Base-by-base conservation (phyloP, 2,329 filamentous ascomycete genomes). In the Hymenoscyphus infarciens region DNA sequence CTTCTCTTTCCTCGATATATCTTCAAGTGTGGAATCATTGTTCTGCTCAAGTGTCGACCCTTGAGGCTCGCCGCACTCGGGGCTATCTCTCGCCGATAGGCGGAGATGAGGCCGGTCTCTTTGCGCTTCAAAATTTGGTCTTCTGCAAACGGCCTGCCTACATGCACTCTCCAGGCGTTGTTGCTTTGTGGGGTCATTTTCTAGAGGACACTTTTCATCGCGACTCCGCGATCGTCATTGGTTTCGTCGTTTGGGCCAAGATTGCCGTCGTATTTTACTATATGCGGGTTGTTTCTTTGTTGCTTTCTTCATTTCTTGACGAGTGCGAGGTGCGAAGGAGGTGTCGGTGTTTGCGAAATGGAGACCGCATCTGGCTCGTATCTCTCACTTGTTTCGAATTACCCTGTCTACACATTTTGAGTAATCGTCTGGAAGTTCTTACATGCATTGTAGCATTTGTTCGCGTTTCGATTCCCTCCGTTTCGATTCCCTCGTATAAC, bases 401-500 rank as follows among this genome's bases (percentile, higher is more conserved):
- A 22, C n/a, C 42, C n/a, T 19, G 19, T 8, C n/a, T 49, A 15
- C 35, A 38, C 35, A 16, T 13, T 38, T 38, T 22, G 42, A 49
- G n/a, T 49, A 19, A 19, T 49, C 42, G 42, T 19, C 42, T 49
- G 42, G 42, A 49, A 49, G n/a, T 22, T 22, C n/a, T 19, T 49
- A 49, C 42, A 49, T 49, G 42, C 42, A 49, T 13, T 22, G 33
- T 7, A 35, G 33, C 33, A 35, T 35, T 35, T 13, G n/a, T 19
- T 11, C 42, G 42, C 19, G n/a, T 49, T 49, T 49, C 42, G 42
- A 49, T 49, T 22, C 42, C 42, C n/a, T 49, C 42, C 19, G n/a
- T 49, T 49, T 49, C 42, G 42, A 49, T 49, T 22, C 42, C 42
- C n/a, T 49, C 42, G 42, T 49, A 49, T 49, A 49, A 8, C 19